Evolutionary conservation across 1,284 basidiomycete genomes (phyloP), one percentile per base, ranked within the genome.

Genomic region (Heterobasidion parviporum): DNA sequence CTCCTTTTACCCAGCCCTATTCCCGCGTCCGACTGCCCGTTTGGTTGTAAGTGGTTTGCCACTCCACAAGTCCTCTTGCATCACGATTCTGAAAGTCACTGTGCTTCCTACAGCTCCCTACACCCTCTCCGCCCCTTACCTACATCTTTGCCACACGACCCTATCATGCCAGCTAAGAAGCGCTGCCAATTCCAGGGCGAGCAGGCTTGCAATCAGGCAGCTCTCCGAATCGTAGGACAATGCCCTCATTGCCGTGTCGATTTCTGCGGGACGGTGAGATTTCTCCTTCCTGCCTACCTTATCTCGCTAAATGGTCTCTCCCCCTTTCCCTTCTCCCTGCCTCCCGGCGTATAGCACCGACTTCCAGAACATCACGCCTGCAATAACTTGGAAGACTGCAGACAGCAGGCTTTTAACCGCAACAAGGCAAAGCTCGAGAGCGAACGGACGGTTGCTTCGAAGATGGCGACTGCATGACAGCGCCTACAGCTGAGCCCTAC

Each of bases 341-440:
- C 26, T 41, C n/a, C 38, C 51, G n/a, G 44, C 50, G 57, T 15
- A 4, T 62, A 92, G 89, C 89, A 92, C 67, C 89, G 89, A 62
- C 76, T 91, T 62, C 89, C 89, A 8, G 89, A 92, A 67, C 87
- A 88, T 63, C 89, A 92, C 67, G 78, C 78, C 60, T 92, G 89
- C 73, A 78, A 80, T 62, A 85, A 90, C 59, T 73, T 93, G 58
- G 85, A 88, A 67, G 83, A 85, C 67, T 92, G 90, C 71, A 75
- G 85, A 62, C 85, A 90, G 69, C 85, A 89, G 69, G 90, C 91
- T 12, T 92, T 92, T 67, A 83, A 91, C 63, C 79, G 82, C 66
- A 92, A 92, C 76, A 92, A 92, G 81, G 78, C 76, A 55, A 89
- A 89, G 74, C 74, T 93, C 58, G 90, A 92, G 77, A 83, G 83